Evolutionary conservation across 2,329 filamentous ascomycete genomes (phyloP).

Genomic region (Parastagonospora nodorum): DNA sequence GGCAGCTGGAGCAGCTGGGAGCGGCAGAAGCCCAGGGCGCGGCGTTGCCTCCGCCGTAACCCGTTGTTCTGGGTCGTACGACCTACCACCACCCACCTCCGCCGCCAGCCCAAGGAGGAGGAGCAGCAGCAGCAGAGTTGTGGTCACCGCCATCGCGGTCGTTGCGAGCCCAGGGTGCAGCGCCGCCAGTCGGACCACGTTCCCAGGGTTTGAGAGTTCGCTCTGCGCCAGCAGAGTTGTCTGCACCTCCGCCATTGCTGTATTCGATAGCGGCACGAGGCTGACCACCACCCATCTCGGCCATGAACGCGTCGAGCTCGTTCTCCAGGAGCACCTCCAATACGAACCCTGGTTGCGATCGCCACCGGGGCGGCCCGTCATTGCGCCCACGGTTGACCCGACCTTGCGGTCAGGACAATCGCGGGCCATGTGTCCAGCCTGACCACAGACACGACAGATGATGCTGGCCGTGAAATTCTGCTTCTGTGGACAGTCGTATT

Average conservation of each 20-base stretch:
- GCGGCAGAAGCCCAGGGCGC: constrained; percentile 49
- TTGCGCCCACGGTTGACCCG: constrained; percentile 94
- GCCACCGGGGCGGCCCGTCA: constrained; percentile 58
- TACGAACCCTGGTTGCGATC: constrained; percentile 63
- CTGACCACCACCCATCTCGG: constrained; percentile 83
- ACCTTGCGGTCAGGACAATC: constrained; percentile 95
- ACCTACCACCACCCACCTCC: constrained; percentile 41
- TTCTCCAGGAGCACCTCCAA: constrained; percentile 83
- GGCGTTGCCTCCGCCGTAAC: constrained; percentile 35
- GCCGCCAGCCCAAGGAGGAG: constrained; percentile 48
- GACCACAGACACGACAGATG: constrained; percentile 97
- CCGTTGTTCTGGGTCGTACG: constrained; percentile 33
- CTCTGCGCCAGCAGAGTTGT: constrained; percentile 54
- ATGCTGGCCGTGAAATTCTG: constrained; percentile 99
- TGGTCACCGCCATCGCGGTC: constrained; percentile 52
- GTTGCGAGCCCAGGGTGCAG: constrained; percentile 72
- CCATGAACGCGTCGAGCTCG: constrained; percentile 98
- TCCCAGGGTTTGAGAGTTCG: constrained; percentile 83
- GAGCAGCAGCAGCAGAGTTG: constrained; percentile 34
- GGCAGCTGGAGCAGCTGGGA: constrained; percentile 35
- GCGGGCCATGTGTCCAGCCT: constrained; percentile 96
- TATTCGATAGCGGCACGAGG: constrained; percentile 76
- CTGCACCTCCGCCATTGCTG: constrained; percentile 49
- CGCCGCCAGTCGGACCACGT: constrained; percentile 78
- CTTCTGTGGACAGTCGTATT: constrained; percentile 97